phyloP scores from a whole-genome alignment of 2,329 filamentous ascomycete genomes.

The Knufia petricola region DNA sequence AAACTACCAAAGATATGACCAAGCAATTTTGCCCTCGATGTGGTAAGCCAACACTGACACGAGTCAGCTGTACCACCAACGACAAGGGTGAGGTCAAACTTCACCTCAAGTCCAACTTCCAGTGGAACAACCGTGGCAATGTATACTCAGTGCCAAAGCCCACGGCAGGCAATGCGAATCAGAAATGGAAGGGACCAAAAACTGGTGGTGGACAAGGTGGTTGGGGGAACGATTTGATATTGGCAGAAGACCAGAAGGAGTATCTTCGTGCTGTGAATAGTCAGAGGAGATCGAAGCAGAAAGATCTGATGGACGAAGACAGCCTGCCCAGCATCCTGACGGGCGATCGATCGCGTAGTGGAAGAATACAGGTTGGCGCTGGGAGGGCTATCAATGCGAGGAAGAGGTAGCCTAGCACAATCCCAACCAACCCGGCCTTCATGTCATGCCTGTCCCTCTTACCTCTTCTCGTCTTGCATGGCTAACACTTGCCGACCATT shows the following conservation, averaged over 20 bases:
- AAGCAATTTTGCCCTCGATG: constrained; percentile 91
- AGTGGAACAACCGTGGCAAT: constrained; percentile 90
- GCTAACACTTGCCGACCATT: too few species aligned
- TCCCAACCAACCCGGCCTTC: neutral
- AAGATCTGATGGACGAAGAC: constrained; percentile 90
- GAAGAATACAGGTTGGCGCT: constrained; percentile 69
- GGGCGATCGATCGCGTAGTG: constrained; percentile 60
- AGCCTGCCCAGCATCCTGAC: constrained; percentile 78
- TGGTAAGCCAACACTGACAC: constrained; percentile 75
- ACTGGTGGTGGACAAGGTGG: constrained; percentile 70
- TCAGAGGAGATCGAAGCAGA: constrained; percentile 58
- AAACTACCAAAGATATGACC: constrained; percentile 68
- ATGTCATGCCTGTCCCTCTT: too few species aligned
- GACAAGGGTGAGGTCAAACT: constrained; percentile 69
- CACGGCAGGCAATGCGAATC: constrained; percentile 67
- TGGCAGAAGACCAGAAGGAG: constrained; percentile 95
- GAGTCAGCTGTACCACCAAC: constrained; percentile 78
- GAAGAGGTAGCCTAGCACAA: constrained; percentile 35
- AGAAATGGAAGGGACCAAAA: constrained; percentile 49
- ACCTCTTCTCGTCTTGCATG: too few species aligned
- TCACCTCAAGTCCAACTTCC: constrained; percentile 87
- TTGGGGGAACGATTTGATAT: constrained; percentile 74
- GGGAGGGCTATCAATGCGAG: constrained; percentile 78
- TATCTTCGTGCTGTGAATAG: constrained; percentile 57
- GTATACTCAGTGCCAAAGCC: constrained; percentile 90